Evolutionary conservation across 176 grass and related monocot species (phyloP).

Genomic region (Paspalum notatum): DNA sequence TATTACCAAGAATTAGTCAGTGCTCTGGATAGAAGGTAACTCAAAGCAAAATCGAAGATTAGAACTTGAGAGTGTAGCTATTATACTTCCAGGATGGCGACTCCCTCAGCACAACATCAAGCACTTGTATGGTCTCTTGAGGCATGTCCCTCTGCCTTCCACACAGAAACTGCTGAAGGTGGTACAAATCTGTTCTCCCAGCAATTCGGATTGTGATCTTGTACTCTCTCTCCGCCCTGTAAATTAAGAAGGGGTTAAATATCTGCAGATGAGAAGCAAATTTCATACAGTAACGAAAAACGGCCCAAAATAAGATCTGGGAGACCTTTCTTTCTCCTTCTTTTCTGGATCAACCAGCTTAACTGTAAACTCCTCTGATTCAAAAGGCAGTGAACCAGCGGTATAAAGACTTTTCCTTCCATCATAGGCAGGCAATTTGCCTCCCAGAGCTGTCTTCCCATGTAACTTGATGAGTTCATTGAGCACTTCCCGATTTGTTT

Average conservation of each 20-base stretch:
- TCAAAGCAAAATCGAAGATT: neutral
- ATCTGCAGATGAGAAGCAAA: neutral
- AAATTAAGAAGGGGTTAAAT: neutral
- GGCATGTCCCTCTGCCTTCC: conserved; percentile 77
- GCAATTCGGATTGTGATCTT: conserved; percentile 75
- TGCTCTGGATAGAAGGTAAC: neutral
- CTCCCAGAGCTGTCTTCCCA: conserved; percentile 50
- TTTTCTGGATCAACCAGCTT: conserved; percentile 61
- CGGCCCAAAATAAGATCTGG: neutral
- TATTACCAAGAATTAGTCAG: conserved; percentile 3
- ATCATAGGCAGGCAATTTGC: conserved; percentile 78
- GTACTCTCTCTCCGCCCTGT: conserved; percentile 65
- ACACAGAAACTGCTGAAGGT: conserved; percentile 62
- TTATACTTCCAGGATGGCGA: conserved; percentile 64
- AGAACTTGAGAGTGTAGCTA: neutral
- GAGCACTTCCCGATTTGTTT: conserved; percentile 63
- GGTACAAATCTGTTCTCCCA: conserved; percentile 60
- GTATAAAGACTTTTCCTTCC: conserved; percentile 89
- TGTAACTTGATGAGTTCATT: conserved; percentile 65
- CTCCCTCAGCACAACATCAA: conserved; percentile 92
- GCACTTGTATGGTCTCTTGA: conserved; percentile 82
- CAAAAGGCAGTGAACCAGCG: conserved; percentile 82
- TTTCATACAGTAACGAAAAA: neutral
- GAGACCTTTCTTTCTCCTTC: conserved; percentile 54
- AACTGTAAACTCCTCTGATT: conserved; percentile 64